Percentiles rank a stretch among this genome's conserved stretches.
phyloP scores from a whole-genome alignment of 1,284 basidiomycete species.

The Xanthoconium separans region DNA sequence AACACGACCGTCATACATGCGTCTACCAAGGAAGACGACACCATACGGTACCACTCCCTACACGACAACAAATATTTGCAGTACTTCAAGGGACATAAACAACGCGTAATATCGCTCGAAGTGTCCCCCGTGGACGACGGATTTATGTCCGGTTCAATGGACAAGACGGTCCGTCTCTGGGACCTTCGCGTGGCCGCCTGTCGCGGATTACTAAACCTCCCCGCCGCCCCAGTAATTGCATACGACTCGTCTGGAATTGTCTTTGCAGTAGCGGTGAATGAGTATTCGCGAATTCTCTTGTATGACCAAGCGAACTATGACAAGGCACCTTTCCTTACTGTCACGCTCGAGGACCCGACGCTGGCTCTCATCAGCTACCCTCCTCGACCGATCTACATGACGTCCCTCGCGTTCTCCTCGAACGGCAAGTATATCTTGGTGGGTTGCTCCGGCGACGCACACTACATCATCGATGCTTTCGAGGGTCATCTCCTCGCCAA shows the following conservation, averaged over 20 bases:
- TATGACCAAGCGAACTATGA: constrained; percentile 92
- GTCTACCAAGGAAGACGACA: constrained; percentile 94
- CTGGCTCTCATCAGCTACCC: constrained; percentile 74
- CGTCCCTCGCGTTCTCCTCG: constrained; percentile 87
- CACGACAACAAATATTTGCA: constrained; percentile 96
- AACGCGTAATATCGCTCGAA: constrained; percentile 85
- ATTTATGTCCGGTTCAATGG: constrained; percentile 92
- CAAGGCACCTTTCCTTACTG: constrained; percentile 85
- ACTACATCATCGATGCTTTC: constrained; percentile 91
- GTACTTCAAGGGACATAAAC: constrained; percentile 95
- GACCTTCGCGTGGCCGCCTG: constrained; percentile 83
- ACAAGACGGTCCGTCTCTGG: constrained; percentile 97
- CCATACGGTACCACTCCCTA: constrained; percentile 90
- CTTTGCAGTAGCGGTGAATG: constrained; percentile 91
- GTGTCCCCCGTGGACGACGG: constrained; percentile 93
- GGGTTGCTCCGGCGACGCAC: constrained; percentile 89
- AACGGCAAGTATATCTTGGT: constrained; percentile 90
- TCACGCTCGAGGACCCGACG: constrained; percentile 80
- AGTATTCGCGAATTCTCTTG: constrained; percentile 80
- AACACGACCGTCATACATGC: constrained; percentile 84
- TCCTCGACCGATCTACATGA: constrained; percentile 87
- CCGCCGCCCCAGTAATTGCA: constrained; percentile 79
- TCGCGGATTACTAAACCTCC: constrained; percentile 69
- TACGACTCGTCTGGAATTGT: constrained; percentile 90
- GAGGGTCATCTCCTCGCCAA: constrained; percentile 81